Evolutionary conservation across 108 stramenopile species (phyloP), one percentile per base, ranked within the genome.

Genomic region (Parietichytrium sp.): DNA sequence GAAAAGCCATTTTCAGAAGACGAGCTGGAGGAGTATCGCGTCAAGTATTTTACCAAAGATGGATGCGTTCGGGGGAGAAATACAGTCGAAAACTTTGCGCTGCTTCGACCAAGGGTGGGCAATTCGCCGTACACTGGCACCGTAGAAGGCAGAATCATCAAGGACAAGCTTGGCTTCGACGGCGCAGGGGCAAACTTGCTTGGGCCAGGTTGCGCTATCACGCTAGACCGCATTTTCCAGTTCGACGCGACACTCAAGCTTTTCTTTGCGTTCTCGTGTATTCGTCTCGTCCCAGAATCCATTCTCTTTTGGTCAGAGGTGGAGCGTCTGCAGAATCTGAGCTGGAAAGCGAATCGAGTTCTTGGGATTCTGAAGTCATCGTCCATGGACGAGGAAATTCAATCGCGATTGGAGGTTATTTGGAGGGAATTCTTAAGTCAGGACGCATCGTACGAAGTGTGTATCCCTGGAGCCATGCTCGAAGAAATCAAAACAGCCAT

Each of bases 391-490:
- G 10, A 12, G 2, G 61, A 72, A 13, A 72, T 72, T 33, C 33
- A 42, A n/a, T 36, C 6, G 8, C 61, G 45, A 12, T 33, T 42
- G 2, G 45, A 72, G 3, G 13, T 45, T 42, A 72, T 72, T 2
- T 72, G 36, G 23, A 72, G 38, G 6, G 61, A 72, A 42, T 72
- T 23, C 2, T 25, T 72, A 0, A 42, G 45, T 45, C 38, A 72
- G 33, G 3, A 72, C 20, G 61, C 61, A 6, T 42, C 61, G 0
- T 45, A 33, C 10, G 61, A 72, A 42, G 42, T 45, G 2, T 72
- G 61, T 25, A 42, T 72, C 38, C 61, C 61, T 6, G 45, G 61
- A 33, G 61, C 36, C 61, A 72, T 72, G 61, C 61, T 72, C 42
- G 61, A 72, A 16, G 38, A 25, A 23, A 33, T 72, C 38, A 33